These are phyloP conservation scores for Silene coronaria DNA, from an alignment of 179 eudicot species.

Conservation along the genomic window DNA sequence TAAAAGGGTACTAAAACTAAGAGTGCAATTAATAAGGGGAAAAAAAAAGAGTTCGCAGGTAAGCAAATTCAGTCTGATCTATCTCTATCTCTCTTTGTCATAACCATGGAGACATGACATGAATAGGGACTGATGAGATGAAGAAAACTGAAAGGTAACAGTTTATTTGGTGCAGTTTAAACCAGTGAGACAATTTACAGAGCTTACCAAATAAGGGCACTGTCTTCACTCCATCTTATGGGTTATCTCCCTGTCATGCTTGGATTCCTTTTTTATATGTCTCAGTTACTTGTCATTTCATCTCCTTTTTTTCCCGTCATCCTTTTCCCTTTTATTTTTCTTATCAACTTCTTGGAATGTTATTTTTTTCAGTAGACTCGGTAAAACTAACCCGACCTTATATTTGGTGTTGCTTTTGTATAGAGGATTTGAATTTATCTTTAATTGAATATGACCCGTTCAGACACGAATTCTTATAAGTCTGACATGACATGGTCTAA, in stretches of 20 bases:
- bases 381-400: too few species aligned
- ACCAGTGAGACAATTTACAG: constrained; percentile 15
- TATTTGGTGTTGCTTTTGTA: too few species aligned
- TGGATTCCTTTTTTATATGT: constrained; percentile 14
- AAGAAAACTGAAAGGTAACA: neutral
- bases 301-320: constrained; percentile 2
- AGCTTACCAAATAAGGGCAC: constrained; percentile 18
- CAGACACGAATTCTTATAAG: too few species aligned
- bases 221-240: constrained; percentile 18
- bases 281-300: constrained; percentile 31
- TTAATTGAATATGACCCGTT: too few species aligned
- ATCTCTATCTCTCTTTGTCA: constrained; percentile 18
- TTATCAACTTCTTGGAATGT: neutral
- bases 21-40: neutral
- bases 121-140: constrained; percentile 13
- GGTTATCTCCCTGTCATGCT: neutral
- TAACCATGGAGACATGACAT: neutral
- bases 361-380: too few species aligned
- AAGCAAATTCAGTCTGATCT: neutral
- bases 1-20: too few species aligned
- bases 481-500: too few species aligned
- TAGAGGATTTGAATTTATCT: too few species aligned
- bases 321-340: neutral
- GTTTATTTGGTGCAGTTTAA: neutral
- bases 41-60: neutral